Evolutionary conservation across 371 early-diverging fungal species (phyloP), one percentile per base, ranked within the genome.

Genomic region (Apophysomyces variabilis): DNA sequence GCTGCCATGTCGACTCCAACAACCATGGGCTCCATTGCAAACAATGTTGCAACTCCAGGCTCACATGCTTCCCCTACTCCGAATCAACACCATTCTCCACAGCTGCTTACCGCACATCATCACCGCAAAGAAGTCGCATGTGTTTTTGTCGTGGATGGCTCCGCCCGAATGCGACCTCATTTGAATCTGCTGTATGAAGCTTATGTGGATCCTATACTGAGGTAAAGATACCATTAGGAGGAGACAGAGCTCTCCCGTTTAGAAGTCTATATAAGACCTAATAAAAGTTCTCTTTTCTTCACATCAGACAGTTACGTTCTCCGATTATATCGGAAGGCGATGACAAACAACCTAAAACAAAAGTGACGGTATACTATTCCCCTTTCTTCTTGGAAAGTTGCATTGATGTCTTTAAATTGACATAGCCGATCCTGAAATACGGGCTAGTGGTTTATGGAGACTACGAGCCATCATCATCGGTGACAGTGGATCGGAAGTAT

Each of bases 71-170:
- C 78, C 8, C 82, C 82, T 9, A 66, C 79, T 76, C 68, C 75
- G 93, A 68, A 90, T 90, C 86, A 96, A 91, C 62, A 98, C 95
- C 76, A 96, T 93, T 36, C 92, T 93, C 67, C 99, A 94, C 83
- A 79, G 46, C 66, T 72, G 44, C 73, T 62, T 13, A 59, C 68
- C 5, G 60, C 79, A 44, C 71, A 76, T 37, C 77, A 74, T 46
- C 84, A 80, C 16, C 71, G 85, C 56, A 78, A 75, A 62, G 86
- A 88, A 66, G 83, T 88, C 37, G 84, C 82, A 11, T 80, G 85
- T 60, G 84, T 86, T 2, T 84, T 88, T 76, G 85, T 81, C 7
- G 81, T 88, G 26, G 88, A 88, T 67, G 86, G 82, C 50, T 77
- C 88, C 14, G 88, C 85, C 16, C 72, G 78, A 60, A 88, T 88